These are phyloP conservation scores for Metschnikowia rubicola DNA, from an alignment of 805 yeast species.

Conservation along the genomic window DNA sequence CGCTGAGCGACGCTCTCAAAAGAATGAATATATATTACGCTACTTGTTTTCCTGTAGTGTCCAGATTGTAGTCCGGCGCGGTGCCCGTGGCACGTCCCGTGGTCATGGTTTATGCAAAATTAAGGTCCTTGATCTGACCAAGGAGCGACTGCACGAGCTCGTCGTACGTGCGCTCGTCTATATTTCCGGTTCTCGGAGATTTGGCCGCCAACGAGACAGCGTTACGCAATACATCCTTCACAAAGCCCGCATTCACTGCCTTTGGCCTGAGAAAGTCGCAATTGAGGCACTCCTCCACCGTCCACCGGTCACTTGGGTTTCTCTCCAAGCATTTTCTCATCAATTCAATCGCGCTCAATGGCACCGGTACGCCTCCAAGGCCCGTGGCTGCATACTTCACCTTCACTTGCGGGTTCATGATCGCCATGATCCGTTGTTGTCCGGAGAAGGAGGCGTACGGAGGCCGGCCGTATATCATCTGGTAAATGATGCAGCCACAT, in stretches of 20 bases:
- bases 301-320: constrained; percentile 65
- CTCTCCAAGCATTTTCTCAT: constrained; percentile 70
- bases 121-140: constrained; percentile 44
- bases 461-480: constrained; percentile 90
- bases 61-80: too few species aligned
- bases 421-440: constrained; percentile 74
- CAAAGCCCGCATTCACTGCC: constrained; percentile 61
- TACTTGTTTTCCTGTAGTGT: too few species aligned
- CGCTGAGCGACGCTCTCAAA: constrained; percentile 44
- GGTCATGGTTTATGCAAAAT: constrained; percentile 23
- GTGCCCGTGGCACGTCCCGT: background rate
- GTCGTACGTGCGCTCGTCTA: constrained; percentile 34
- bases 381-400: constrained; percentile 65
- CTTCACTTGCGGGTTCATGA: constrained; percentile 77
- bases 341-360: constrained; percentile 63
- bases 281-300: constrained; percentile 56
- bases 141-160: constrained; percentile 53
- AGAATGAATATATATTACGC: background rate
- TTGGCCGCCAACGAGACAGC: constrained; percentile 70
- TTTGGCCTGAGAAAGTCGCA: constrained; percentile 74
- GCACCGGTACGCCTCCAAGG: constrained; percentile 59
- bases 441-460: constrained; percentile 83
- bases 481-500: constrained; percentile 92
- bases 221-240: constrained; percentile 68
- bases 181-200: constrained; percentile 37